phyloP scores from a whole-genome alignment of 176 grass and related monocot genomes.

The Carex scoparia region DNA sequence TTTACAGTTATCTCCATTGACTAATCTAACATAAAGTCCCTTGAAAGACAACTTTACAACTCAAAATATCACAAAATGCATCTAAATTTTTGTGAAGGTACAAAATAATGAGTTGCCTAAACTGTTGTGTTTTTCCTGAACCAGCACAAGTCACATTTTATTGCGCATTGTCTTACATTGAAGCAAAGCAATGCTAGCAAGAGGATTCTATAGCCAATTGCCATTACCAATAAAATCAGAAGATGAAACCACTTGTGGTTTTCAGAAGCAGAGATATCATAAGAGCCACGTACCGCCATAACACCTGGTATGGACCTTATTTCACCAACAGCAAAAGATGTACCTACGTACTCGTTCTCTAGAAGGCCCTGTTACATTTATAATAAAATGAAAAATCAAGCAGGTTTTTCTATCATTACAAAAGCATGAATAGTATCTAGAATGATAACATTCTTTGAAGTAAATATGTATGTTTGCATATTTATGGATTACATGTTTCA shows the following conservation, averaged over 20 bases:
- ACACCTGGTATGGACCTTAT: constrained; percentile 74
- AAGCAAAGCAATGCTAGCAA: constrained; percentile 59
- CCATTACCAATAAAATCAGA: constrained; percentile 66
- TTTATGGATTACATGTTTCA: not conserved
- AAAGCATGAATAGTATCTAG: not conserved
- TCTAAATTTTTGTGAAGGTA: not conserved
- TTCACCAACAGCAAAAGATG: constrained; percentile 78
- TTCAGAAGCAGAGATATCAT: constrained; percentile 55
- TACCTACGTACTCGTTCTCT: constrained; percentile 83
- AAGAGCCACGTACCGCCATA: constrained; percentile 77
- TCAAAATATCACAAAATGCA: not conserved
- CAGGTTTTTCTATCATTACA: not conserved
- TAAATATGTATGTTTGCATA: not conserved
- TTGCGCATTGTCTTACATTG: constrained; percentile 33
- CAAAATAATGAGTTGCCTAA: constrained; percentile 24
- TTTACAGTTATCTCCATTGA: not conserved
- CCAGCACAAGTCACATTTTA: constrained; percentile 36
- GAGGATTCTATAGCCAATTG: constrained; percentile 48
- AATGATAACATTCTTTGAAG: not conserved
- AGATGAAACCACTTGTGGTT: constrained; percentile 75
- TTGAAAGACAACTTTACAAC: not conserved
- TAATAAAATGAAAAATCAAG: not conserved
- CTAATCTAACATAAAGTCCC: constrained; percentile 10
- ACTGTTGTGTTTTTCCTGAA: constrained; percentile 27
- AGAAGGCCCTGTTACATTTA: constrained; percentile 58